A percentile compares a stretch with the other conserved stretches of the same genome.
Conservation (phyloP, 2,329 filamentous ascomycete species). For the Aspergillus terreus region DNA sequence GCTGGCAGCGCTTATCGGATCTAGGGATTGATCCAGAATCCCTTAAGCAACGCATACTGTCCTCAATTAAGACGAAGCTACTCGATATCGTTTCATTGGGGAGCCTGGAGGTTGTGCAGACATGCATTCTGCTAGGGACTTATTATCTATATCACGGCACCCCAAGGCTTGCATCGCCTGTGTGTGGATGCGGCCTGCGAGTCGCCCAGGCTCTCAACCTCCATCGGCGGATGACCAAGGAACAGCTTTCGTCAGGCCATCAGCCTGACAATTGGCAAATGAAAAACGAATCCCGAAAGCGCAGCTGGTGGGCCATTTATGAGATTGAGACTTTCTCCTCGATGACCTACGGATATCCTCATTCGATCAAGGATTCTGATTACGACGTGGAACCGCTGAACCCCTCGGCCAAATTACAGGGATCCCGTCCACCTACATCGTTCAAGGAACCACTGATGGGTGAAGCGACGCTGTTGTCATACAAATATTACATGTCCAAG, state of each 20-base stretch:
- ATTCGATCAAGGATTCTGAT: conserved; percentile 29
- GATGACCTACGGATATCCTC: conserved; percentile 39
- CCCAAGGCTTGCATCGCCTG: conserved; percentile 36
- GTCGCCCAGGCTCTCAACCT: conserved; percentile 35
- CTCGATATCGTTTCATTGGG: conserved; percentile 22
- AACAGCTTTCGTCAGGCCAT: neutral
- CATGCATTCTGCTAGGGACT: conserved; percentile 34
- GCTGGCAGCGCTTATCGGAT: conserved; percentile 4
- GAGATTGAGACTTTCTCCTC: conserved; percentile 42
- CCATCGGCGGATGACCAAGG: conserved; percentile 18
- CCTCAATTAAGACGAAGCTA: conserved; percentile 9
- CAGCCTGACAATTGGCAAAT: neutral
- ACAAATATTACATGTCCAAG: conserved; percentile 25
- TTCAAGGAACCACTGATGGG: conserved; percentile 7
- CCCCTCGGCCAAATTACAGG: conserved; percentile 15
- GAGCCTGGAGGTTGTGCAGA: conserved; percentile 31
- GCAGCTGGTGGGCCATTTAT: conserved; percentile 42
- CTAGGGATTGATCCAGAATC: conserved; percentile 1
- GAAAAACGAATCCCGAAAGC: conserved; percentile 27
- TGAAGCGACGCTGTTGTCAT: conserved; percentile 16
- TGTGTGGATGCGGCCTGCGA: conserved; percentile 36
- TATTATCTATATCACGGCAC: conserved; percentile 37
- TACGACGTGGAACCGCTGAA: conserved; percentile 29
- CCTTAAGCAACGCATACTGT: conserved; percentile 16
- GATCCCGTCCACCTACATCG: conserved; percentile 5